Base-by-base conservation (phyloP, 257 asterid genomes). In the Hygrophila difformis region DNA sequence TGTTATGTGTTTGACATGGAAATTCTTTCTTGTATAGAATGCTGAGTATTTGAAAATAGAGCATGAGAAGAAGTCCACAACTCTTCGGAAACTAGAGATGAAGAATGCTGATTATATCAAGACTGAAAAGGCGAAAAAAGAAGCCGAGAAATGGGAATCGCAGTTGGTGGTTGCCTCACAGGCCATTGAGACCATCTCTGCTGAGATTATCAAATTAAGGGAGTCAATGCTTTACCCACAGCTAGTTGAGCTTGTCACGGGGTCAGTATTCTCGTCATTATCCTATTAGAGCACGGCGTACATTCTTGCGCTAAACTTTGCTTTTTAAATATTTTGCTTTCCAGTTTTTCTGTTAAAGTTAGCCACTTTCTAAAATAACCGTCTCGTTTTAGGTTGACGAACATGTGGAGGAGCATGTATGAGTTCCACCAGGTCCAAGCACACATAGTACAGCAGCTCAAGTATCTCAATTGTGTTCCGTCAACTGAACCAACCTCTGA, bases 341-440 rank as follows among this genome's bases (percentile, higher is more conserved):
- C 31, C n/a, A n/a, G n/a, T n/a, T 26, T 26, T 26, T 26, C 8
- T 26, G 31, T 1, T 26, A 3, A 3, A 3, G 31, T 3, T 26
- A 26, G 4, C 31, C 31, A 26, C 31, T 26, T 40, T 37, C 8
- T 10, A 22, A 24, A 44, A 13, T 1, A 20, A 13, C 18, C 9
- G n/a, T 41, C 17, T 38, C 52, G 16, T 48, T 45, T 18, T 61
- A 88, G 97, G 63, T 73, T 77, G 57, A 78, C 70, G 75, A 61
- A 75, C 56, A 81, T 88, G 96, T 88, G 97, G 97, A 77, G 95
- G 73, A 88, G 94, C 79, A 88, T 88, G 97, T 81, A 88, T 5
- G 97, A 88, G 56, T 77, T 75, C 68, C 97, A 88, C 66, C 97
- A 84, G 37, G 96, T 84, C 39, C 97, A 88, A 49, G 79, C 84